Base-by-base conservation (phyloP, 164 flowering plant species). In the Echeveria elegans region DNA sequence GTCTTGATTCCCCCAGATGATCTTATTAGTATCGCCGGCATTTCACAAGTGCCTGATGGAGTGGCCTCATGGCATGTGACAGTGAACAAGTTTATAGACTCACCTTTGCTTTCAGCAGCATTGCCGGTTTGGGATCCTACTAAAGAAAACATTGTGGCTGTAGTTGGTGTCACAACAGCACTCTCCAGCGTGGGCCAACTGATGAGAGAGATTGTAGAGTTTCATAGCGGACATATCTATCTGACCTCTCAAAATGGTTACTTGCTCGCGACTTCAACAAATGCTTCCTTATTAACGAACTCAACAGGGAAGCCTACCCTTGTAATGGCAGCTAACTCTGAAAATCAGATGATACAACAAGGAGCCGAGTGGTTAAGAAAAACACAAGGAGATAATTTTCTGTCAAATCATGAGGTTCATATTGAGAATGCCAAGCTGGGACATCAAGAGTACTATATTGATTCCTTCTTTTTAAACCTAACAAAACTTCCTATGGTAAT, bases 41-140 rank as follows among this genome's bases (percentile, higher is more conserved):
- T 82, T 47, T 87, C 92, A 45, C 89, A 85, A 76, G 86, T 89
- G 30, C 92, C 90, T 16, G 96, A 94, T 77, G 97, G 97, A 10
- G 84, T 81, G 16, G 93, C 98, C 56, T 82, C 97, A 30, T 90
- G 98, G 98, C 95, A 94, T 69, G 92, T 94, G 1, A 78, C 89
- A 31, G 97, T 94, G 30, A 91, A 94, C 87, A 94, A 91, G 74
- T 87, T 71, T 70, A 76, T 85, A 19, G 84, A 87, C 75, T 88
- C 97, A 21, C 99, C 99, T 11, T 68, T 91, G 69, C 90, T 94
- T 75, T 90, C 99, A 40, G 97, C 97, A 28, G 99, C 99, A 66
- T 74, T 91, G 72, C 97, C 98, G 2, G 96, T 94, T 6, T 76
- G 80, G 77, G 88, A 85, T 64, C 69, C 92, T 72, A 74, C 87